A percentile compares a stretch with the other conserved stretches of the same genome.
Conservation (phyloP, 805 yeast species). For the Zygoascus biomembranicola region DNA sequence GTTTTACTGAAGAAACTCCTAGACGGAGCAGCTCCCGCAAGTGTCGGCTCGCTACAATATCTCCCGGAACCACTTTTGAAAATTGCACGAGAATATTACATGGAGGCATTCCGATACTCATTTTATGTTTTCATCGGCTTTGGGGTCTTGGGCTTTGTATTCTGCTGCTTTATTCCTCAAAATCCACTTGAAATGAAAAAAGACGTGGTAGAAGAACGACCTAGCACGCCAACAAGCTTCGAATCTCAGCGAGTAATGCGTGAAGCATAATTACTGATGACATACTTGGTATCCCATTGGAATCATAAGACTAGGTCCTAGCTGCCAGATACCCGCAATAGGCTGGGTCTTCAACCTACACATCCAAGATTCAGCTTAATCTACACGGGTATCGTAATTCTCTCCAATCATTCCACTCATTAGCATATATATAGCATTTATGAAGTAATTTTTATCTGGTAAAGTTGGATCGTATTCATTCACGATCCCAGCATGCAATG, state of each 20-base stretch:
- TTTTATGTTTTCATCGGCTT: constrained; percentile 18
- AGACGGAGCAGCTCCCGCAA: constrained; percentile 13
- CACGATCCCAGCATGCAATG: too few relatives aligned
- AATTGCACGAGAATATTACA: constrained; percentile 12
- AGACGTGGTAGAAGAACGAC: neutral
- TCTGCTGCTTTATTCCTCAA: constrained; percentile 15
- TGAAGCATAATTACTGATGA: neutral
- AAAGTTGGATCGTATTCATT: too few relatives aligned
- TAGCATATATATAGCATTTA: too few relatives aligned
- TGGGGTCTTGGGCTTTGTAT: constrained; percentile 13
- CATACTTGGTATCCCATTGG: too few relatives aligned
- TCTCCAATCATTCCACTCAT: too few relatives aligned
- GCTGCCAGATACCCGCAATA: too few relatives aligned
- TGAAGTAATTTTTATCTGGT: too few relatives aligned
- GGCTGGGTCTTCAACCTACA: too few relatives aligned
- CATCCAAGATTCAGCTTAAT: too few relatives aligned
- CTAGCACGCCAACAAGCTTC: neutral
- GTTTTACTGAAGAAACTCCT: constrained; percentile 6
- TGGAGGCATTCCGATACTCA: constrained; percentile 13
- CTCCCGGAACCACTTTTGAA: constrained; percentile 7
- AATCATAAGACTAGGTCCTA: too few relatives aligned
- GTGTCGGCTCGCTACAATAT: constrained; percentile 12
- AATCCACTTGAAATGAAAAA: constrained; percentile 12
- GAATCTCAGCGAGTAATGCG: neutral
- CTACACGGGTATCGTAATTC: too few relatives aligned